A percentile compares a stretch with the other conserved stretches of the same genome.
These are phyloP conservation scores for Cladobotryum mycophilum DNA, from an alignment of 2,329 filamentous ascomycete species.

Conservation along the genomic window DNA sequence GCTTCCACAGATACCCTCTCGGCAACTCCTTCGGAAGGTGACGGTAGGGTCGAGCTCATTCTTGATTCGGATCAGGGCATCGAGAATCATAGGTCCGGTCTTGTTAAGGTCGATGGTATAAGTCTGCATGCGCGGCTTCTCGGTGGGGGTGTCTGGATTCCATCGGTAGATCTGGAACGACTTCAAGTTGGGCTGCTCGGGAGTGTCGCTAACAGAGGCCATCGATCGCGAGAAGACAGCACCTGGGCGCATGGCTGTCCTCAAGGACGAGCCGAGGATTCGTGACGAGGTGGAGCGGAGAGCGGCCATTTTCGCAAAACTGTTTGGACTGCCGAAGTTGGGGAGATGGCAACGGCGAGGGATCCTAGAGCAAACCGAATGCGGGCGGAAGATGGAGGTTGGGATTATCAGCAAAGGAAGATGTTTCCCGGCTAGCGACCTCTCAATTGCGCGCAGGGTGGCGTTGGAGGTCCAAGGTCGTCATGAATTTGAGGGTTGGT, in stretches of 20 bases:
- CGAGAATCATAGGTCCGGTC: conserved; percentile 97
- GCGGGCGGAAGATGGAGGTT: not conserved
- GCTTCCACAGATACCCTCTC: conserved; percentile 97
- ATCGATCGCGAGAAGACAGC: conserved; percentile 45
- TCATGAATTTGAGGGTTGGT: not conserved
- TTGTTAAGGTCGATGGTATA: conserved; percentile 97
- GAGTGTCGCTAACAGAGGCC: conserved; percentile 52
- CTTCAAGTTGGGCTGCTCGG: conserved; percentile 67
- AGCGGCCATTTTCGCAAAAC: conserved; percentile 44
- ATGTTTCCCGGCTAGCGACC: not conserved
- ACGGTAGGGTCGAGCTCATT: conserved; percentile 96
- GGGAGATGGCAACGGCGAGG: conserved; percentile 11
- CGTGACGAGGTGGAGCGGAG: conserved; percentile 53
- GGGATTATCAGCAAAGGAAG: not conserved
- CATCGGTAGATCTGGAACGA: conserved; percentile 98
- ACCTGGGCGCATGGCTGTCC: conserved; percentile 33
- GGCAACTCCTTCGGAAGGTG: conserved; percentile 91
- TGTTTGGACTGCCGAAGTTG: conserved; percentile 20
- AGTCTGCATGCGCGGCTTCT: conserved; percentile 92
- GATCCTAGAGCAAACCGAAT: not conserved
- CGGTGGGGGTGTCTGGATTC: conserved; percentile 87
- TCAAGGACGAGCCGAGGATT: conserved; percentile 42
- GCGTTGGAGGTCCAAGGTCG: conserved; percentile 18
- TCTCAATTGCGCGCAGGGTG: conserved; percentile 20
- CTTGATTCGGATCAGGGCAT: conserved; percentile 96